Conservation (phyloP, 2,329 filamentous ascomycete genomes). For the Ceratocystis alfenasii region DNA sequence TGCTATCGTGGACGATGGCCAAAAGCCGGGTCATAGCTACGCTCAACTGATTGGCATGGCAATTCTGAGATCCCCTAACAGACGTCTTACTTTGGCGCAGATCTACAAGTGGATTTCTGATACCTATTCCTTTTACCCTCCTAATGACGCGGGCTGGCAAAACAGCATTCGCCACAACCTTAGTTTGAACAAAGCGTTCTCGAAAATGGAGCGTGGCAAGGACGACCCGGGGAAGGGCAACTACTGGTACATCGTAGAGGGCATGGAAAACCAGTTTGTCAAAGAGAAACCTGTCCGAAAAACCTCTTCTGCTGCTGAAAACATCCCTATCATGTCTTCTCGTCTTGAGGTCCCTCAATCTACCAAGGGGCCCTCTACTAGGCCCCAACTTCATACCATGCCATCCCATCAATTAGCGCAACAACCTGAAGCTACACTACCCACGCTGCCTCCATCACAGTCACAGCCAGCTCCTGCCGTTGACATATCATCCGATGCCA, state of each 20-base stretch:
- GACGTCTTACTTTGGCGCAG: constrained; percentile 77
- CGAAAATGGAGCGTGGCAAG: constrained; percentile 90
- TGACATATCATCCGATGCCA: constrained; percentile 66
- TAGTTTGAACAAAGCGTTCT: constrained; percentile 90
- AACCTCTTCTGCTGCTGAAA: constrained; percentile 43
- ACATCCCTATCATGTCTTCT: constrained; percentile 45
- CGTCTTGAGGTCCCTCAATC: constrained; percentile 33
- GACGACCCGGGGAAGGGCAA: constrained; percentile 96
- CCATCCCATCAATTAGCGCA: constrained; percentile 7
- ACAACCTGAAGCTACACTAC: constrained; percentile 26
- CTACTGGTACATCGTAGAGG: constrained; percentile 90
- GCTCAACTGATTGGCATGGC: constrained; percentile 94
- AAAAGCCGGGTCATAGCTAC: constrained; percentile 85
- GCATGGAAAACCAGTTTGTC: constrained; percentile 78
- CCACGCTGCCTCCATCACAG: constrained; percentile 33
- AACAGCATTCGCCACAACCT: constrained; percentile 98
- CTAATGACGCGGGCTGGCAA: constrained; percentile 84
- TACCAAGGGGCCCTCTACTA: constrained; percentile 31
- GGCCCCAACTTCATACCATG: constrained; percentile 26
- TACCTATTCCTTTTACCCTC: constrained; percentile 77
- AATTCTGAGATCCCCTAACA: constrained; percentile 72
- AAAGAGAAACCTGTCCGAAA: constrained; percentile 68
- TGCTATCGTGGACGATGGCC: constrained; percentile 67
- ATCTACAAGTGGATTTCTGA: constrained; percentile 99
- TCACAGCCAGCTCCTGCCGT: constrained; percentile 32